Base-by-base conservation (phyloP, 2,329 filamentous ascomycete genomes). In the Apiospora phragmitis region DNA sequence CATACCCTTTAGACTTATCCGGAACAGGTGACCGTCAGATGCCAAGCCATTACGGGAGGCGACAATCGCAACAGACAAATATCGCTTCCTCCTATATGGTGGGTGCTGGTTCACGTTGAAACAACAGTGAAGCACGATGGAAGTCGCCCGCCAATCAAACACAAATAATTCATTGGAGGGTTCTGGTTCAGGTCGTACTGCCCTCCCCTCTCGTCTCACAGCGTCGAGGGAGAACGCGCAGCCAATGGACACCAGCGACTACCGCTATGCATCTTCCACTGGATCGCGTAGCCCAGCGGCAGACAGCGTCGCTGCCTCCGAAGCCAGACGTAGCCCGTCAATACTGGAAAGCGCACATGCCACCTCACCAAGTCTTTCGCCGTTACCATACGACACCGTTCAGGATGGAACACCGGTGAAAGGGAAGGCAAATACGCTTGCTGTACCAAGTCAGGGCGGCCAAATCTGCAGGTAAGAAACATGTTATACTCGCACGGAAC, bases 401-500 rank as follows among this genome's bases (percentile, higher is more conserved):
- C 66, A 55, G 16, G 71, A 72, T 47, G 69, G 67, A 26, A 68
- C 47, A 35, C 66, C 49, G 49, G 32, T 12, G n/a, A 59, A 26
- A 16, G 43, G 62, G 24, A 71, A 68, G 59, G 45, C 69, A 45
- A 72, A 43, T 35, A 41, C 45, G 32, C 42, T 70, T 26, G 73
- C 76, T 12, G 51, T 74, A 11, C 59, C 73, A 35, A 74, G 67
- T 45, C 78, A 78, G 51, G 71, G 71, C 47, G 79, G 79, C 26
- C 79, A 80, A 69, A 76, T 80, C 47, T 80, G 79, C 78, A 80
- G 78, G 79, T 80, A 75, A 72, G 76, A 74, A 59, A 35, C 45
- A 65, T 26, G 29, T 6, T 55, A n/a, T 38, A n/a, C 2, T n/a
- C 26, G 21, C 16, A 9, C 29, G 35, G 35, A 35, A 55, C 67